Evolutionary conservation across 164 flowering plant species (phyloP), one percentile per base, ranked within the genome.

Genomic region (Malania oleifera): DNA sequence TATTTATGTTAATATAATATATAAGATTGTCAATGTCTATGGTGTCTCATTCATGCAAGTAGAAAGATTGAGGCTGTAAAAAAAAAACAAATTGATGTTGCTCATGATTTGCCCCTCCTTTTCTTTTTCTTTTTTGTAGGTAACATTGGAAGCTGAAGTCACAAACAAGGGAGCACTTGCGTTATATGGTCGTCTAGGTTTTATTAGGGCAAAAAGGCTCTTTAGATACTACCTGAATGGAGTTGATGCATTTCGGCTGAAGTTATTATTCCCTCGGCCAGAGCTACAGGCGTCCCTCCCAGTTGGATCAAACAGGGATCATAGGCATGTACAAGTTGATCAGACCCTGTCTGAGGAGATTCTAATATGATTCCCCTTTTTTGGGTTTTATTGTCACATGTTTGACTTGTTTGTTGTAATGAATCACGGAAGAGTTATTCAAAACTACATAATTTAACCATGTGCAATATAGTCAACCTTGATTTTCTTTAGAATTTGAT

Each of bases 91-190:
- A n/a, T n/a, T n/a, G n/a, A n/a, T n/a, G n/a, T n/a, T n/a, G n/a
- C 38, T 54, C 27, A 54, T 34, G 37, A 38, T 17, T 12, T 11
- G 43, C 43, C 5, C 7, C 9, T 4, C 18, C 18, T 4, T 43
- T 34, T 5, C 14, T 13, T 5, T 47, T 12, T 7, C 47, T 23
- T 17, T 62, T 28, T 10, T 72, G 62, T 66, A 92, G 98, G 99
- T 91, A 34, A 88, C 99, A 11, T 58, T 95, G 70, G 99, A 95
- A 77, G 99, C 99, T 35, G 99, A 95, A 71, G 99, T 95, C 44
- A 86, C 95, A 23, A 95, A 95, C 67, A 95, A 95, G 70, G 97
- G 97, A 55, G 99, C 99, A 22, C 89, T 95, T 26, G 97, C 97
- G 19, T 71, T 95, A 14, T 95, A 95, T 61, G 97, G 96, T 1